These are phyloP conservation scores for Sisymbrium irio DNA, from an alignment of 345 rosid genomes.

Conservation along the genomic window DNA sequence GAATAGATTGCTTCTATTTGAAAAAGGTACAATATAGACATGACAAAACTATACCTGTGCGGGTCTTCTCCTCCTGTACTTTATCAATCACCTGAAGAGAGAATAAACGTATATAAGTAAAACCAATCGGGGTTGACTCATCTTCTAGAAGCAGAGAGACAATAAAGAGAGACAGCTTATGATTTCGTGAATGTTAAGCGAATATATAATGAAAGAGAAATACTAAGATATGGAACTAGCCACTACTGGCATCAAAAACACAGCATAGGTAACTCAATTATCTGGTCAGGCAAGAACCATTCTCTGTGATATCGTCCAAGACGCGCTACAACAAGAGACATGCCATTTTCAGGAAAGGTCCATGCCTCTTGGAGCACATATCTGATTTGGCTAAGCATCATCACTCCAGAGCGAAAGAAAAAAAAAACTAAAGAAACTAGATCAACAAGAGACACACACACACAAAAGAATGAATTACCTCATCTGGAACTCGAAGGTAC, in stretches of 20 bases:
- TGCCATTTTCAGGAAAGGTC: neutral
- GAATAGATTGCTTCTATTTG: neutral
- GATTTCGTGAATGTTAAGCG: no score
- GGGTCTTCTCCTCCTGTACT: conserved; percentile 38
- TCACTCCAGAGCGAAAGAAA: conserved; percentile 26
- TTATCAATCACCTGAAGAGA: conserved; percentile 36
- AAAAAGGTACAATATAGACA: neutral
- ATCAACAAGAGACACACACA: neutral
- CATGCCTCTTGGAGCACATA: conserved; percentile 35
- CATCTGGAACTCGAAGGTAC: conserved; percentile 98
- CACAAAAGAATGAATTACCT: conserved; percentile 46
- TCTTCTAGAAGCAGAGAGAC: neutral
- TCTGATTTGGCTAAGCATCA: conserved; percentile 42
- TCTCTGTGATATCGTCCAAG: conserved; percentile 36
- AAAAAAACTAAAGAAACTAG: neutral
- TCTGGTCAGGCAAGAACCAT: conserved; percentile 40
- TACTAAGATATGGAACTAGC: neutral
- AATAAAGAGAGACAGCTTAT: neutral
- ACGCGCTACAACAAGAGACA: conserved; percentile 33
- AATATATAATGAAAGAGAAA: neutral
- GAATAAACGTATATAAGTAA: neutral
- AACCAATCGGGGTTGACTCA: neutral
- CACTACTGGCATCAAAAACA: neutral
- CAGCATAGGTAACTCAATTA: neutral
- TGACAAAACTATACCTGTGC: conserved; percentile 29